These are phyloP conservation scores for Fusarium begoniae DNA, from an alignment of 2,329 filamentous ascomycete species.

Conservation along the genomic window DNA sequence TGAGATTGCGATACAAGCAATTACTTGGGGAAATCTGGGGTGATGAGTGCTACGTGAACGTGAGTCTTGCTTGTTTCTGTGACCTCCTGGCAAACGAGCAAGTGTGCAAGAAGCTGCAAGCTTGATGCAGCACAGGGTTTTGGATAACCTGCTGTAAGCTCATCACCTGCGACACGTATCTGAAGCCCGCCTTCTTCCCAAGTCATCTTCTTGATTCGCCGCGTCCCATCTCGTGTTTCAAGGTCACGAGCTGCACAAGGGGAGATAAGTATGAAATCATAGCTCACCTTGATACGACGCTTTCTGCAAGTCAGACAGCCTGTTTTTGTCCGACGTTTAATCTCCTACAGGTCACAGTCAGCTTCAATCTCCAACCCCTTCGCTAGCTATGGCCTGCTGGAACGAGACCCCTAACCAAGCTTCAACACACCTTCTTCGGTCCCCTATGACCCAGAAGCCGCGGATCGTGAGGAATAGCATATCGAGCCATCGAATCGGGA, in stretches of 20 bases:
- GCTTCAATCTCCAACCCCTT: constrained; percentile 15
- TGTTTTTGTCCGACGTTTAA: constrained; percentile 70
- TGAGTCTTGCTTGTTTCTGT: constrained; percentile 33
- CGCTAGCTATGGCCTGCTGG: not conserved
- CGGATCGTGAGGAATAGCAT: constrained; percentile 59
- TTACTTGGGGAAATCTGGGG: constrained; percentile 32
- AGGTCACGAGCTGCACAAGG: constrained; percentile 8
- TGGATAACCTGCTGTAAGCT: constrained; percentile 18
- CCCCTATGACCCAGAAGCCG: constrained; percentile 59
- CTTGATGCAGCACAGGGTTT: constrained; percentile 30
- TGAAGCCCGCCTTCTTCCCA: constrained; percentile 18
- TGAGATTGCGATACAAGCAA: constrained; percentile 18
- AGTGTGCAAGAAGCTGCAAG: constrained; percentile 30
- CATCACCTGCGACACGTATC: constrained; percentile 12
- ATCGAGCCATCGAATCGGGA: constrained; percentile 56
- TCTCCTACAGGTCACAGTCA: constrained; percentile 57
- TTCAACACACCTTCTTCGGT: constrained; percentile 65
- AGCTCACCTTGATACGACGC: constrained; percentile 68
- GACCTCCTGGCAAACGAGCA: constrained; percentile 29
- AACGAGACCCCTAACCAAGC: not conserved
- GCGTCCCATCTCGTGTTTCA: constrained; percentile 14
- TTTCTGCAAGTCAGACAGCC: constrained; percentile 71
- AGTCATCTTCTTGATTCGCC: constrained; percentile 16
- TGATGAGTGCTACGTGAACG: constrained; percentile 36
- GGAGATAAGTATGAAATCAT: constrained; percentile 36